A percentile compares a stretch with the other conserved stretches of the same genome.
phyloP scores from a whole-genome alignment of 2,329 filamentous ascomycete species.

The Elsinoe perseae region DNA sequence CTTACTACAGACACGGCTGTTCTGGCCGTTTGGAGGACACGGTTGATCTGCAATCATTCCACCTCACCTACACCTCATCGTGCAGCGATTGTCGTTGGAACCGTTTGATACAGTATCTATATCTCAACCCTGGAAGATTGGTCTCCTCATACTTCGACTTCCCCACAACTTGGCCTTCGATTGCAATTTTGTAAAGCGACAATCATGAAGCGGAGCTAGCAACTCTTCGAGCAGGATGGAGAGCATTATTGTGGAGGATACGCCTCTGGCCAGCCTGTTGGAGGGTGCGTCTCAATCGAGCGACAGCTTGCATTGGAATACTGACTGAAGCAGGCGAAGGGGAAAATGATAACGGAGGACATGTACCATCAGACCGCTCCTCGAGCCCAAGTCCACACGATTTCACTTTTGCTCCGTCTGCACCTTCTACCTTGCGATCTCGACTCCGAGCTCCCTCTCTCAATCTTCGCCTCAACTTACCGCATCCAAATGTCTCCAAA shows the following conservation, averaged over 20 bases:
- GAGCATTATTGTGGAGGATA: conserved; percentile 76
- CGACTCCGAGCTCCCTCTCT: conserved; percentile 40
- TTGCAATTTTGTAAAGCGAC: neutral
- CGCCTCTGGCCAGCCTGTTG: conserved; percentile 81
- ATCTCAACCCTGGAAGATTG: neutral
- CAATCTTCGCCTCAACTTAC: conserved; percentile 34
- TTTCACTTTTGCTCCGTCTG: conserved; percentile 14
- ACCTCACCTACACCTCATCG: conserved; percentile 5
- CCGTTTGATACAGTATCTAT: conserved; percentile 9
- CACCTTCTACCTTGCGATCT: conserved; percentile 41
- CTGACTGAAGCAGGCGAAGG: conserved; percentile 26
- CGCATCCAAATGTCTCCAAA: conserved; percentile 25
- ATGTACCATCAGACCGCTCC: conserved; percentile 13
- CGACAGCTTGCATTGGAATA: neutral
- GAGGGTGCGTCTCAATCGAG: conserved; percentile 54
- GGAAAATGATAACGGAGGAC: conserved; percentile 23
- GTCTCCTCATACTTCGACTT: neutral
- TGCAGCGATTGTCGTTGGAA: neutral
- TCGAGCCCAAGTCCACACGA: conserved; percentile 11
- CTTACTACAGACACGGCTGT: conserved; percentile 4
- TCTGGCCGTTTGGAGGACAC: neutral
- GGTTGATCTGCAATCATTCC: neutral
- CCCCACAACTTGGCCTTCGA: neutral
- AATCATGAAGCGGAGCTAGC: conserved; percentile 4
- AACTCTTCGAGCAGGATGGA: conserved; percentile 55